Evolutionary conservation across 306 rosid genomes (phyloP).

Genomic region (Gleditsia sinensis): DNA sequence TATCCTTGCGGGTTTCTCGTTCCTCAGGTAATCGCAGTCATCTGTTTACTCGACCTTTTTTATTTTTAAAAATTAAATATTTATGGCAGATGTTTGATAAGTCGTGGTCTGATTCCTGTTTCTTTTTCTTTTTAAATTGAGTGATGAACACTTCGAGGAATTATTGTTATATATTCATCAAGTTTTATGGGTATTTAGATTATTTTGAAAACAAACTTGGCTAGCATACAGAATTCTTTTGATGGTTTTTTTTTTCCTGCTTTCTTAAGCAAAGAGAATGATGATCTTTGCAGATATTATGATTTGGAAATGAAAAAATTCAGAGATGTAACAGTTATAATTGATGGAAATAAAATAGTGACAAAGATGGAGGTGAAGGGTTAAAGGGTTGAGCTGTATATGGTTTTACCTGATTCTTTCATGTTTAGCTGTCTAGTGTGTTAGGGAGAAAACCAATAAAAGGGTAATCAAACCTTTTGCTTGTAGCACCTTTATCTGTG

Average conservation of each 20-base stretch:
- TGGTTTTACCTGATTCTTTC: constrained; percentile 2
- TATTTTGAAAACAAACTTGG: neutral
- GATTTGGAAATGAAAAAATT: neutral
- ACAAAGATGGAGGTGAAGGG: neutral
- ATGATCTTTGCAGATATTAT: neutral
- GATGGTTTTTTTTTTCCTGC: neutral
- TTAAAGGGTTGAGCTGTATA: neutral
- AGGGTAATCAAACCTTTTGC: neutral
- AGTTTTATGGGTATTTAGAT: neutral
- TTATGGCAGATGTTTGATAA: neutral
- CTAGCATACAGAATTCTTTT: neutral
- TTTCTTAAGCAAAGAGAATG: neutral
- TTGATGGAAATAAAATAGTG: neutral
- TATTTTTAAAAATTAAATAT: neutral
- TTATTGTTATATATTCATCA: neutral
- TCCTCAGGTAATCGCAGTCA: constrained; percentile 39
- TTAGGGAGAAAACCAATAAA: neutral
- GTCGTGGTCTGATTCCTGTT: neutral
- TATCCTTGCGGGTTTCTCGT: constrained; percentile 24
- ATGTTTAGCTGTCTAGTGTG: neutral
- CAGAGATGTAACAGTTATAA: neutral
- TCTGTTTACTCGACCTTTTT: neutral
- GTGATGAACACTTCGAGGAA: neutral
- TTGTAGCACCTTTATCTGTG: neutral
- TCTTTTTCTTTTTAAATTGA: too few relatives aligned